Percentiles rank a stretch among this genome's conserved stretches.
These are phyloP conservation scores for Paecilomyces formosus DNA, from an alignment of 2,329 filamentous ascomycete genomes.

Conservation along the genomic window DNA sequence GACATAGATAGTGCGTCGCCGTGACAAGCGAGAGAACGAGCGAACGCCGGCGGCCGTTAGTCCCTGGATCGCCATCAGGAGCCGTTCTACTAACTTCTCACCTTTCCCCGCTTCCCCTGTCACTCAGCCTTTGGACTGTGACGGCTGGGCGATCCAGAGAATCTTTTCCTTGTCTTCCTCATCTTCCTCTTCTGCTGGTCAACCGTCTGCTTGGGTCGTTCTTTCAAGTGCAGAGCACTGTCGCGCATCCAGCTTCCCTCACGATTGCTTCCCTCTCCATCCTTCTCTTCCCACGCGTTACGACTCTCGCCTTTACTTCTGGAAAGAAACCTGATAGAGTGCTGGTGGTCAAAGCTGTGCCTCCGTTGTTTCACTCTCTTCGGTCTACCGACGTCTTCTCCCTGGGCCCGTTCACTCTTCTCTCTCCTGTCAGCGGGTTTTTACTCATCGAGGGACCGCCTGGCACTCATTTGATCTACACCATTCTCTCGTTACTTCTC, in stretches of 20 bases:
- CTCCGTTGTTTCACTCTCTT: background rate
- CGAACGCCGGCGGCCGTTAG: background rate
- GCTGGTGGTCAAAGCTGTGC: background rate
- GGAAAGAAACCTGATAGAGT: background rate
- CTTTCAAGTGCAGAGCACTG: background rate
- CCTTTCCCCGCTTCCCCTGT: slow-evolving; percentile 1
- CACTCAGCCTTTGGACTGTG: background rate
- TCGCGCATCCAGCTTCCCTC: background rate
- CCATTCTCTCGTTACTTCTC: background rate
- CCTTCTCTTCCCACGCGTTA: background rate
- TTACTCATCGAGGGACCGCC: background rate
- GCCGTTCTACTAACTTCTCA: background rate
- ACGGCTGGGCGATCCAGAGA: background rate
- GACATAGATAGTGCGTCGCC: background rate
- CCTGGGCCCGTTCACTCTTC: background rate
- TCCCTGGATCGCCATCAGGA: background rate
- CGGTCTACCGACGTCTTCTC: background rate
- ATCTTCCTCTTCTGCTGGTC: slow-evolving; percentile 5
- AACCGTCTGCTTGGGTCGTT: background rate
- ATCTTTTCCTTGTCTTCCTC: slow-evolving; percentile 1
- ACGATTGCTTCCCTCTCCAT: background rate
- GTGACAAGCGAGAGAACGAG: background rate
- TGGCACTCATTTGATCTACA: background rate
- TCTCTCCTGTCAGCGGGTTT: background rate
- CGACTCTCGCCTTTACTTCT: background rate